Evolutionary conservation across 345 rosid species (phyloP), one percentile per base, ranked within the genome.

Genomic region (Eucalyptus regnans): DNA sequence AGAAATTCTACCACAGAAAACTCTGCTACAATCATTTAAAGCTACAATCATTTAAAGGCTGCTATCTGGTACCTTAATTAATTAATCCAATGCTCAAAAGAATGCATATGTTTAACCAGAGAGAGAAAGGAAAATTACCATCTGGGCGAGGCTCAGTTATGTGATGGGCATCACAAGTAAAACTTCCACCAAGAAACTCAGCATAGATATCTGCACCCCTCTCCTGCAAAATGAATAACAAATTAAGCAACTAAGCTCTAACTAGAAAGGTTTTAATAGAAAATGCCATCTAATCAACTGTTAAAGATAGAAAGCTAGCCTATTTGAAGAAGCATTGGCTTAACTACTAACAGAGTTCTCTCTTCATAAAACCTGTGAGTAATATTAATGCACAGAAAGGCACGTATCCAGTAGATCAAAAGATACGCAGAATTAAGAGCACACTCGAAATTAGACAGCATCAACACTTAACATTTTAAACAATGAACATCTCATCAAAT

Each of bases 81-180:
- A 76, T 44, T 37, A 22, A 76, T 76, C 48, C 3, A 76, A 76
- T 76, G 84, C 9, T 76, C 84, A 41, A 41, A 76, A 41, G 48
- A 76, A 76, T 41, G 48, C 48, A 76, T 37, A 37, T 76, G 27
- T 41, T 76, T 76, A 37, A 76, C 48, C 48, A 76, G 48, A 76
- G 29, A 22, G 48, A 41, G 48, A 41, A 20, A 37, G 4, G 46
- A 37, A 76, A 20, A 76, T 20, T 86, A 86, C 99, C 98, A 92
- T 96, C 97, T 89, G 99, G 99, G 76, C 66, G 97, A 33, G 99
- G 99, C 92, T 97, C 99, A 33, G 99, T 96, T 96, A 95, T 95
- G 92, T 97, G 99, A 93, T 96, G 95, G 48, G 99, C 99, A 96
- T 97, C 99, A 89, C 96, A 95, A 52, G 97, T 95, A 92, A 96